Evolutionary conservation across 352 stramenopile species (phyloP), one percentile per base, ranked within the genome.

Genomic region (Pythium aquatile): DNA sequence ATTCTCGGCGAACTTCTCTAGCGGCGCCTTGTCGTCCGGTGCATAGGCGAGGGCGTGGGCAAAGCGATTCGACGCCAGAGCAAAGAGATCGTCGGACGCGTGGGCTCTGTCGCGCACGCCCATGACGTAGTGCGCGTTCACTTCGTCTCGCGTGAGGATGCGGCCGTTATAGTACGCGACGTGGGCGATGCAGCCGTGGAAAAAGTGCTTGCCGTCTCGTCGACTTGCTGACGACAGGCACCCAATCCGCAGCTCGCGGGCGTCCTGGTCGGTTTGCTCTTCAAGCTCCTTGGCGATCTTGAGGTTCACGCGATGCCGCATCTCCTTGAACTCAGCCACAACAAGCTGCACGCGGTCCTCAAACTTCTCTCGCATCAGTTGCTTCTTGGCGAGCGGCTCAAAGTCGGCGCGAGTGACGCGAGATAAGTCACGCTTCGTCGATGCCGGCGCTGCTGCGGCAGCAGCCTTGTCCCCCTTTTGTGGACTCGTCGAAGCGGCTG

Each of bases 161-260:
- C 68, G 60, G 8, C 73, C 73, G 37, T 83, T 85, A 75, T 94
- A 97, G 56, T 91, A 94, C 11, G 86, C 87, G 7, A 97, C 83
- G 55, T 96, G 89, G 17, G 86, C 85, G 29, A 97, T 81, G 13
- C 68, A 63, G 3, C 91, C 91, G 17, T 90, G 75, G 64, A 97
- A 97, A 68, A 92, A 97, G 55, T 91, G 79, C 39, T 94, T 95
- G 13, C 85, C 85, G 46, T 95, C 82, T 32, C 68, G 74, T 5
- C 79, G 80, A 8, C 76, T 73, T 7, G 76, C 73, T 1, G 79
- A 84, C 8, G 81, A 91, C 17, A 91, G 57, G 32, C 80, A 91
- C 0, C 89, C 91, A 24, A 97, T 90, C 6, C 87, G 77, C 5
- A 94, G 68, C 54, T 88, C 75, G 0, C 81, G 77, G 7, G 63